Evolutionary conservation across 805 yeast genomes (phyloP).

Genomic region (Yarrowia bubula): DNA sequence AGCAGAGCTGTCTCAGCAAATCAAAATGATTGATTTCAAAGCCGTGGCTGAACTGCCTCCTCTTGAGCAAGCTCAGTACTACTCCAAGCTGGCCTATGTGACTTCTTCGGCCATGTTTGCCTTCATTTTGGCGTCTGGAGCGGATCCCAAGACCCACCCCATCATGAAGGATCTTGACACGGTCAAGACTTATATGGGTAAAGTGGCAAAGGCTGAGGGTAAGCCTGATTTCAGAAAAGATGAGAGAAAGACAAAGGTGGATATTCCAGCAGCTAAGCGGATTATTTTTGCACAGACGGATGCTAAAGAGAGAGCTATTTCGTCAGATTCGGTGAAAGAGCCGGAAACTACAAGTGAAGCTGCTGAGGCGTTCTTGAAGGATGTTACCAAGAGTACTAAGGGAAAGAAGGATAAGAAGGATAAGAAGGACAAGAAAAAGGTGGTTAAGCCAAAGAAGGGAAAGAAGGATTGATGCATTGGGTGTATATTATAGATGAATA

Average conservation of each 20-base stretch:
- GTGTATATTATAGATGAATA: background rate
- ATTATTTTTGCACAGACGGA: constrained; percentile 18
- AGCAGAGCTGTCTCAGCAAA: background rate
- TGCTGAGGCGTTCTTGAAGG: constrained; percentile 16
- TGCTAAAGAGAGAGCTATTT: background rate
- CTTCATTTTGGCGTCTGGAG: constrained; percentile 56
- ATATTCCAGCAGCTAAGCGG: constrained; percentile 9
- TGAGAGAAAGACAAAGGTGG: constrained; percentile 18
- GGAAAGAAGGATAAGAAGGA: constrained; percentile 19
- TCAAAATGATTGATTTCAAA: constrained; percentile 14
- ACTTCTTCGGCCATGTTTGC: constrained; percentile 32
- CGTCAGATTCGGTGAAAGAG: background rate
- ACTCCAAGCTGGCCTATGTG: constrained; percentile 31
- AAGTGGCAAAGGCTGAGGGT: constrained; percentile 44
- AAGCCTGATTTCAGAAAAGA: constrained; percentile 7
- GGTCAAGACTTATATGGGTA: constrained; percentile 65
- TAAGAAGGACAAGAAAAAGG: constrained; percentile 12
- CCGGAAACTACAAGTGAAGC: constrained; percentile 3
- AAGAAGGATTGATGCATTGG: background rate
- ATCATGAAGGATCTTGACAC: constrained; percentile 64
- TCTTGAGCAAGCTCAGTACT: constrained; percentile 32
- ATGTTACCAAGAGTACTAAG: background rate
- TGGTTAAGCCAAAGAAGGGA: background rate
- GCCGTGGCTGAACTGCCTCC: background rate
- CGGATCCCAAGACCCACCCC: constrained; percentile 56